Base-by-base conservation (phyloP, 495 filamentous ascomycete species). In the Neurospora sp. region DNA sequence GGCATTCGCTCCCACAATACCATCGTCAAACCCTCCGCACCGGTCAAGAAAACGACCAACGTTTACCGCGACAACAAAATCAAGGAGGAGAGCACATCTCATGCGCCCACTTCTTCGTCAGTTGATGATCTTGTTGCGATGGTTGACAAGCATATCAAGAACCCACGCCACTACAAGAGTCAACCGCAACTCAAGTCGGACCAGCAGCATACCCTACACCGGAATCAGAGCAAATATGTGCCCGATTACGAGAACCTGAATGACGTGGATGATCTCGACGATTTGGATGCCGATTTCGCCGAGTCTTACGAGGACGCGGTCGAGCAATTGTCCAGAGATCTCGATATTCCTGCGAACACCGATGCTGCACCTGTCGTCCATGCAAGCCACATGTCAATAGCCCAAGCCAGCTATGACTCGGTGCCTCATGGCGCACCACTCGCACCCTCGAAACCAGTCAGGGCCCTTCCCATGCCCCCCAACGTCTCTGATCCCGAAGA, bases 21-120 rank as follows among this genome's bases (percentile, higher is more conserved):
- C 53, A 65, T 65, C 27, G 22, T 17, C 27, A 65, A 65, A 65
- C 53, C 14, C 53, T 35, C 53, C 14, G 53, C 53, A 37, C 53
- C 44, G 16, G 53, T 65, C 68, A 94, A 91, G 83, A 89, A 87
- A 59, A 82, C 79, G 72, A 90, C 89, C 27, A 77, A 81, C 22
- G 85, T 96, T 40, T 94, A 92, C 81, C 90, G 89, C 75, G 93
- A 92, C 78, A 76, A 77, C 16, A 79, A 83, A 22, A 77, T 80
- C 20, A 71, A 76, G 35, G 74, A 76, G 69, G 31, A 35, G 6
- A 71, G 41, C 70, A 48, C 53, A 40, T 75, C 70, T 69, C 42
- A 72, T 8, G 73, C 75, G 31, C 27, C 70, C 44, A 48, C 35
- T 31, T 45, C 73, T 12, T 68, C 74, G 1, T 65, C 53, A 35